A percentile compares a stretch with the other conserved stretches of the same genome.
phyloP scores from a whole-genome alignment of 768 basidiomycete species.

The Dioszegia crocea region DNA sequence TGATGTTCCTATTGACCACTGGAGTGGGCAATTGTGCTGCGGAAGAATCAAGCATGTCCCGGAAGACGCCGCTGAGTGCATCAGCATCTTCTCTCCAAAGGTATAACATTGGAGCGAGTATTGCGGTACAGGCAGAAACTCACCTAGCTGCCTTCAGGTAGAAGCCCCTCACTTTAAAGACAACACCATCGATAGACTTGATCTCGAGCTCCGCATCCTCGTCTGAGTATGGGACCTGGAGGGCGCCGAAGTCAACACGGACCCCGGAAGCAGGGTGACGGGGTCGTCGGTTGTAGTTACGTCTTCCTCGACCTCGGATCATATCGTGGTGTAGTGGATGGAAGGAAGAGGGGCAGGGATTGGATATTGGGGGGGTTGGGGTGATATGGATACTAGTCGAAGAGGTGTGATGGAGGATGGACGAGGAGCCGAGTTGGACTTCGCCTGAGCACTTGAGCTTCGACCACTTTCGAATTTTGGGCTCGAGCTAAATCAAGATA shows the following conservation, averaged over 20 bases:
- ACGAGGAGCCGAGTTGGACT: neutral
- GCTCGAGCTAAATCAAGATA: too few relatives aligned
- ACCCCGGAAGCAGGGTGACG: neutral
- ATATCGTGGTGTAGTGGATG: too few relatives aligned
- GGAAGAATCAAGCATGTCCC: neutral
- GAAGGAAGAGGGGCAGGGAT: neutral
- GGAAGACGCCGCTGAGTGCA: constrained; percentile 1
- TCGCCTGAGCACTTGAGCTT: too few relatives aligned
- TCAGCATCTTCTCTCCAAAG: neutral
- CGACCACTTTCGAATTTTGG: too few relatives aligned
- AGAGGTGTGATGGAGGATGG: neutral
- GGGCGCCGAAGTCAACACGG: neutral
- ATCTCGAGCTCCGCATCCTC: constrained; percentile 16
- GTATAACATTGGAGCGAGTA: neutral
- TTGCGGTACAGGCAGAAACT: too few relatives aligned
- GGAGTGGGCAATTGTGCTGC: neutral
- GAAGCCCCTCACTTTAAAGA: constrained; percentile 17
- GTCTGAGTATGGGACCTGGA: constrained; percentile 8
- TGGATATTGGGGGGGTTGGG: too few relatives aligned
- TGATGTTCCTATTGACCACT: neutral
- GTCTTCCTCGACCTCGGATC: neutral
- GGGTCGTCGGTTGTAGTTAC: neutral
- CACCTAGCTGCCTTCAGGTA: constrained; percentile 21
- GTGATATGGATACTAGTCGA: too few relatives aligned
- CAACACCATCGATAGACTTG: constrained; percentile 11